phyloP scores from a whole-genome alignment of 441 rosid genomes.

The Eutrema salsugineum region DNA sequence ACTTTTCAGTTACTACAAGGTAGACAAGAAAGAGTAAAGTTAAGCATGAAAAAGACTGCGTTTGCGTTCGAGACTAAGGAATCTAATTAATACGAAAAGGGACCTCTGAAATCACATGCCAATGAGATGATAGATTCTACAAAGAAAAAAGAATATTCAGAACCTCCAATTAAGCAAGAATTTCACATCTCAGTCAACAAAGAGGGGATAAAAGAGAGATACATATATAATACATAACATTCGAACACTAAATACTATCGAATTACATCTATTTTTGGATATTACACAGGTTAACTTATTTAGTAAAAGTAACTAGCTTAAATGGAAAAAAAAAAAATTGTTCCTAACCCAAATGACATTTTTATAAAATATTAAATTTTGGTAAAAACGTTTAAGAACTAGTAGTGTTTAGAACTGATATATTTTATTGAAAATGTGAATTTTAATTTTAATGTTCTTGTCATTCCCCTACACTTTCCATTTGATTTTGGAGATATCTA shows the following conservation, averaged over 20 bases:
- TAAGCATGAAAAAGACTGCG: background rate
- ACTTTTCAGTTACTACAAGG: constrained; percentile 14
- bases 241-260: background rate
- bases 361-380: background rate
- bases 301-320: background rate
- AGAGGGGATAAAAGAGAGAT: background rate
- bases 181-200: background rate
- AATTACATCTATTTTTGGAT: background rate
- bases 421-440: too few species aligned
- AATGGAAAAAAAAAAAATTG: background rate
- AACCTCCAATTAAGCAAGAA: background rate
- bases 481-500: too few species aligned
- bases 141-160: constrained; percentile 1
- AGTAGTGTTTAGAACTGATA: too few species aligned
- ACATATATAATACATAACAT: background rate
- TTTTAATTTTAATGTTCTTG: too few species aligned
- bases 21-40: background rate
- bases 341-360: background rate
- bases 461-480: too few species aligned
- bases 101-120: constrained; percentile 10
- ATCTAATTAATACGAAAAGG: constrained; percentile 9
- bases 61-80: constrained; percentile 25
- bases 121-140: constrained; percentile 22
- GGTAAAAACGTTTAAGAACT: background rate
- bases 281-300: background rate